Base-by-base conservation (phyloP, 352 stramenopile genomes). In the Aphanomyces astaci region DNA sequence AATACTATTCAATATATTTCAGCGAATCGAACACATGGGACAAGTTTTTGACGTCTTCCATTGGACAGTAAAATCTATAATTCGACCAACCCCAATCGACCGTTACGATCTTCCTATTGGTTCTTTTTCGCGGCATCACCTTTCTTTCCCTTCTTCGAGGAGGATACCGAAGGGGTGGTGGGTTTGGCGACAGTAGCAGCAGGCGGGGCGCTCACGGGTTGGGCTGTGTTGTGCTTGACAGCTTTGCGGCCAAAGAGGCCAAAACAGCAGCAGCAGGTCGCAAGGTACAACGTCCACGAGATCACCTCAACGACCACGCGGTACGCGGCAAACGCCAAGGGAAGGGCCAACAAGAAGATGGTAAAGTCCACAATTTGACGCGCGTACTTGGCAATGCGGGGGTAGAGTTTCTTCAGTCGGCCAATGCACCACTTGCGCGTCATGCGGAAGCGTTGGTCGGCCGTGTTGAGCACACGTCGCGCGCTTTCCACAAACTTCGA, bases 71-170 rank as follows among this genome's bases (percentile, higher is more conserved):
- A 7, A 43, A 43, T 43, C 36, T 43, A 43, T 43, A 43, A 43
- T 15, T 43, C 45, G 19, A 27, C 45, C 45, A 53, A n/a, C 5
- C 45, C 9, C 19, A n/a, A 25, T 9, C 13, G 45, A 9, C 13
- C 13, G 13, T 19, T 46, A 46, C 7, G 13, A 53, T 25, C 32
- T 59, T 59, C n/a, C n/a, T 59, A 59, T 39, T 59, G 25, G 11
- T 32, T 59, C 51, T 59, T 59, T 19, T 59, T 59, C 13, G 45
- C 7, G 45, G 9, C 36, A 43, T 43, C 7, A 7, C 15, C 19
- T 36, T 66, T 66, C 28, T 68, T 68, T 40, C 40, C 62, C 62
- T 68, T 68, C 62, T 68, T 68, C n/a, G 36, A 19, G 11, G 62
- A 52, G n/a, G 62, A 27, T n/a, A 45, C 2, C 22, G 62, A 22